Conservation (phyloP, 2,329 filamentous ascomycete genomes). For the Lasiodiplodia sp. region DNA sequence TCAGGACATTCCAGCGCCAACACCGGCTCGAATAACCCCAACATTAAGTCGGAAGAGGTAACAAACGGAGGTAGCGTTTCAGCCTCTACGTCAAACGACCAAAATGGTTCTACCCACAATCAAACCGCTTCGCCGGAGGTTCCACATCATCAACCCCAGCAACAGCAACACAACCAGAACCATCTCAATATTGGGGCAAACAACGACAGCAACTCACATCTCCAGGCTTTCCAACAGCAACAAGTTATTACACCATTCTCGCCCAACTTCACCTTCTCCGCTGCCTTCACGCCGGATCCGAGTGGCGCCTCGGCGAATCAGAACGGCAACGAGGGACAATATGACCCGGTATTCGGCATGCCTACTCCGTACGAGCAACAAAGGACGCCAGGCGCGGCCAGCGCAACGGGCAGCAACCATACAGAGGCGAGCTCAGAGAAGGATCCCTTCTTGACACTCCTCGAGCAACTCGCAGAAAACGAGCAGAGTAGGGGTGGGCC, state of each 20-base stretch:
- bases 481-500: constrained; percentile 73
- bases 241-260: constrained; percentile 43
- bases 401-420: constrained; percentile 49
- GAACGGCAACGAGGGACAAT: constrained; percentile 30
- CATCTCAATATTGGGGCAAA: constrained; percentile 29
- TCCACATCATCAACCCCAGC: constrained; percentile 39
- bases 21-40: constrained; percentile 41
- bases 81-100: background rate
- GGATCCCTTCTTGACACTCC: constrained; percentile 78
- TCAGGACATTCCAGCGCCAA: constrained; percentile 35
- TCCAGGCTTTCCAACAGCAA: constrained; percentile 31
- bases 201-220: constrained; percentile 30
- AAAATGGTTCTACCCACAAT: constrained; percentile 33
- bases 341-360: constrained; percentile 52
- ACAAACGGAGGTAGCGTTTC: background rate
- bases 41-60: constrained; percentile 36
- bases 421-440: constrained; percentile 35
- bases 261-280: constrained; percentile 44
- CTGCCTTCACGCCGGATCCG: constrained; percentile 26
- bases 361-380: constrained; percentile 51
- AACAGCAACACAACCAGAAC: constrained; percentile 6
- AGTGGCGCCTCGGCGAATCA: constrained; percentile 14
- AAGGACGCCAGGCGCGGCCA: constrained; percentile 54
- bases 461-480: constrained; percentile 85
- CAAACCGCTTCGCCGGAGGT: constrained; percentile 34